A percentile compares a stretch with the other conserved stretches of the same genome.
These are phyloP conservation scores for Euphorbia peplus DNA, from an alignment of 345 rosid genomes.

Conservation along the genomic window DNA sequence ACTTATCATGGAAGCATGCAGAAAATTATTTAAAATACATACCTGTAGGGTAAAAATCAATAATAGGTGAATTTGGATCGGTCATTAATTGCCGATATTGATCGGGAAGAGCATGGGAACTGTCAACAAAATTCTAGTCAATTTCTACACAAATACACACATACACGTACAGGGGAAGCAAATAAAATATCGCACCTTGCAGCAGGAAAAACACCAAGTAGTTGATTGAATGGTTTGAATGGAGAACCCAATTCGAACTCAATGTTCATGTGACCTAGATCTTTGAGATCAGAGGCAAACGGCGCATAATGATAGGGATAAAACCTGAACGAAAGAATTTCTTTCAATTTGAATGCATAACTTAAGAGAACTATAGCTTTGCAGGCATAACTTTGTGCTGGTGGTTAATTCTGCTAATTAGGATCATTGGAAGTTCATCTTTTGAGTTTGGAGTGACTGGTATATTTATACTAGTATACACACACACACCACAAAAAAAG, in stretches of 20 bases:
- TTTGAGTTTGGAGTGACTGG: neutral
- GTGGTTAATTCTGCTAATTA: neutral
- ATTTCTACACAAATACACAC: constrained; percentile 10
- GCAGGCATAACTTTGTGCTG: neutral
- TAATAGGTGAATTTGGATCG: constrained; percentile 77
- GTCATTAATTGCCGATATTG: constrained; percentile 77
- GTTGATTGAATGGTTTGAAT: constrained; percentile 91
- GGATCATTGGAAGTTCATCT: neutral
- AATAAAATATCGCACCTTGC: constrained; percentile 58
- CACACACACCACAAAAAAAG: neutral
- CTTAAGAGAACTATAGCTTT: neutral
- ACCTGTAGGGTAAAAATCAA: constrained; percentile 89
- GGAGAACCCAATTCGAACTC: constrained; percentile 72
- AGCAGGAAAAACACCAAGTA: constrained; percentile 90
- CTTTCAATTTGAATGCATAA: neutral
- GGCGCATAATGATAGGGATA: constrained; percentile 99
- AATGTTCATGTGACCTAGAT: constrained; percentile 63
- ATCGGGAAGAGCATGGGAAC: constrained; percentile 94
- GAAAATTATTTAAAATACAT: constrained; percentile 18
- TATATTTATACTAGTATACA: neutral
- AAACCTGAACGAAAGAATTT: constrained; percentile 52
- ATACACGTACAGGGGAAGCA: constrained; percentile 1
- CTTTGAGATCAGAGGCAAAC: constrained; percentile 93
- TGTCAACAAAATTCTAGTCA: constrained; percentile 33
- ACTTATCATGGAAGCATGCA: constrained; percentile 15